A percentile compares a stretch with the other conserved stretches of the same genome.
phyloP scores from a whole-genome alignment of 83 land plant species.

The Picea abies region DNA sequence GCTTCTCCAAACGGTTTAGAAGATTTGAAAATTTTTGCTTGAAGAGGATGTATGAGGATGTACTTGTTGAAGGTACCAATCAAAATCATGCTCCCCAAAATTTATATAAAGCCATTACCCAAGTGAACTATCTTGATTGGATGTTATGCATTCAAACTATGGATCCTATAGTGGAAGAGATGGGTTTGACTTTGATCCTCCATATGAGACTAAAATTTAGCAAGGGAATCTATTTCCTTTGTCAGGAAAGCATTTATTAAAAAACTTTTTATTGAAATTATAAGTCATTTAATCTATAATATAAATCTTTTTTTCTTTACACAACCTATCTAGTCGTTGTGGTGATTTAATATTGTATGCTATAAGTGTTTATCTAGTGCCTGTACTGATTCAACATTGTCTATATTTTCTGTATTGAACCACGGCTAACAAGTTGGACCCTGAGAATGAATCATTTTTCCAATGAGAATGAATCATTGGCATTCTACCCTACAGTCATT shows the following conservation, averaged over 20 bases:
- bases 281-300: too few species aligned
- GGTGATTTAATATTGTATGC: too few species aligned
- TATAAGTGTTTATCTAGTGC: too few species aligned
- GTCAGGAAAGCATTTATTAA: too few species aligned
- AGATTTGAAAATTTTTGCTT: conserved; percentile 11
- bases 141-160: conserved; percentile 43
- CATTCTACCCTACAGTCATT: conserved; percentile 36
- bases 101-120: conserved; percentile 39
- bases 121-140: conserved; percentile 54
- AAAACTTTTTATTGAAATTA: too few species aligned
- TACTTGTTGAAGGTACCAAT: conserved; percentile 42
- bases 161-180: conserved; percentile 37
- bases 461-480: conserved; percentile 44
- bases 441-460: conserved; percentile 37
- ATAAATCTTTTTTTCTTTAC: background rate
- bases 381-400: too few species aligned
- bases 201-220: conserved; percentile 48
- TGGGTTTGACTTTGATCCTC: conserved; percentile 44
- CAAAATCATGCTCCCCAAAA: conserved; percentile 60
- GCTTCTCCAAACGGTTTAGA: too few species aligned
- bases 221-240: conserved; percentile 45
- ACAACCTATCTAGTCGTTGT: too few species aligned
- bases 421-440: too few species aligned
- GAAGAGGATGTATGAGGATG: conserved; percentile 35
- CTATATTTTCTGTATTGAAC: too few species aligned